These are phyloP conservation scores for Themeda triandra DNA, from an alignment of 176 grass and related monocot genomes.

Conservation along the genomic window DNA sequence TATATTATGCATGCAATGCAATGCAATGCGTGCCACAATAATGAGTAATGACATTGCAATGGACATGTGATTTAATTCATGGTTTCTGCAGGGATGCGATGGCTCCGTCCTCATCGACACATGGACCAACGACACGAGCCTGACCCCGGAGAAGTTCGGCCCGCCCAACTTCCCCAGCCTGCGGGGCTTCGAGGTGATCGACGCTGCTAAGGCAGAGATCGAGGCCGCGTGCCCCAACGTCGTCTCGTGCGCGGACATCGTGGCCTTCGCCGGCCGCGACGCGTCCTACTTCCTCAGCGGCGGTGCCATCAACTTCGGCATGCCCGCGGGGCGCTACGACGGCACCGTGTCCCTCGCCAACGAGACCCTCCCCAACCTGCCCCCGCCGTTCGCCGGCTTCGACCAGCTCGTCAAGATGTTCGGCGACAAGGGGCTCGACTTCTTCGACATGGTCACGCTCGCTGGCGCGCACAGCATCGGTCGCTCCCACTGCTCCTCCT, in stretches of 20 bases:
- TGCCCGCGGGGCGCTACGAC: conserved; percentile 36
- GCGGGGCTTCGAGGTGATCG: conserved; percentile 29
- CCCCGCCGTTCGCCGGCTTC: not conserved
- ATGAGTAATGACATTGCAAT: too few relatives aligned
- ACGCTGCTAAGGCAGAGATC: not conserved
- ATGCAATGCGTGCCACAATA: too few relatives aligned
- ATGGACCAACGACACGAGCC: not conserved
- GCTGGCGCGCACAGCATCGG: conserved; percentile 44
- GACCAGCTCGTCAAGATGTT: not conserved
- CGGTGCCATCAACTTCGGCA: not conserved
- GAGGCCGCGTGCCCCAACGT: conserved; percentile 13
- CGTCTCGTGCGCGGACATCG: conserved; percentile 41
- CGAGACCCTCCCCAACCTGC: conserved; percentile 20
- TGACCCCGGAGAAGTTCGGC: conserved; percentile 12
- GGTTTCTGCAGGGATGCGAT: conserved; percentile 35
- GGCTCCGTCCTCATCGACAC: conserved; percentile 39
- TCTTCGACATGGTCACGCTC: conserved; percentile 32
- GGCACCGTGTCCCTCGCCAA: conserved; percentile 26
- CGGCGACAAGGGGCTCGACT: conserved; percentile 12
- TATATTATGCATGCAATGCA: not conserved
- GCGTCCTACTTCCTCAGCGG: conserved; percentile 15
- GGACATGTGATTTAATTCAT: not conserved
- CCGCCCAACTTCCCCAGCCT: conserved; percentile 2
- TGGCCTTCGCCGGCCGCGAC: conserved; percentile 50
- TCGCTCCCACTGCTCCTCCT: conserved; percentile 35